Evolutionary conservation across 1,284 basidiomycete species (phyloP).

Genomic region (Marasmius oreades): DNA sequence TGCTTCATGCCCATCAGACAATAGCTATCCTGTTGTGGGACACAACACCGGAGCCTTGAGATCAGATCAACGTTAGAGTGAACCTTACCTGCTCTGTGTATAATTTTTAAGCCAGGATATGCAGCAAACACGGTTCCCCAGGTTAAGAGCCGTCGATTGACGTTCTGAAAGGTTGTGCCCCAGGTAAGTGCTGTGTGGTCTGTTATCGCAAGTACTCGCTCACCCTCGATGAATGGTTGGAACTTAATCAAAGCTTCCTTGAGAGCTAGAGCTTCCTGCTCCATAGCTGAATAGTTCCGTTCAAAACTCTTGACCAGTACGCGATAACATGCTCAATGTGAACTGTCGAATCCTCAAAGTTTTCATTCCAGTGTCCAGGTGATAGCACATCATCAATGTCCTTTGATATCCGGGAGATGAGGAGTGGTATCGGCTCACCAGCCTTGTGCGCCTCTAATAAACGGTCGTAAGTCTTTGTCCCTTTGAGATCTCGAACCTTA

Average conservation of each 20-base stretch:
- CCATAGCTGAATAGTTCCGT: slow-evolving; percentile 8
- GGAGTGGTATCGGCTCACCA: slow-evolving; percentile 16
- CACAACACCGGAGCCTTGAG: slow-evolving; percentile 3
- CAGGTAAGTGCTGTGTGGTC: slow-evolving; percentile 31
- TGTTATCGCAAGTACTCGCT: slow-evolving; percentile 23
- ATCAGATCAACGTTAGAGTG: slow-evolving; percentile 30
- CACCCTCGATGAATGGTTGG: slow-evolving; percentile 23
- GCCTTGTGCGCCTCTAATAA: slow-evolving; percentile 11
- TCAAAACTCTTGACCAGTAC: slow-evolving; percentile 26
- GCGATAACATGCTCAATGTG: slow-evolving; percentile 27
- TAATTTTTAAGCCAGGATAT: slow-evolving; percentile 25
- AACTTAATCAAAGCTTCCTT: slow-evolving; percentile 27
- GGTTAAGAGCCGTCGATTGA: slow-evolving; percentile 22
- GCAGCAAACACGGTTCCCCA: slow-evolving; percentile 28
- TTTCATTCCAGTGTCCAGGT: slow-evolving; percentile 16
- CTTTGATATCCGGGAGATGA: slow-evolving; percentile 17
- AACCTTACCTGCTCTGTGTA: slow-evolving; percentile 24
- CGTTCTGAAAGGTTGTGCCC: slow-evolving; percentile 27
- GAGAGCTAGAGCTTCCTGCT: slow-evolving; percentile 24
- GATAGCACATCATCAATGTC: slow-evolving; percentile 13
- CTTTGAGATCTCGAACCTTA: slow-evolving; percentile 10
- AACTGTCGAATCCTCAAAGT: slow-evolving; percentile 24
- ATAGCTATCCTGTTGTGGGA: slow-evolving; percentile 6
- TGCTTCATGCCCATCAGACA: too few relatives aligned
- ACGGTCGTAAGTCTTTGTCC: slow-evolving; percentile 5